Evolutionary conservation across 2,329 filamentous ascomycete species (phyloP).

Genomic region (Chaetothyriales sp.): DNA sequence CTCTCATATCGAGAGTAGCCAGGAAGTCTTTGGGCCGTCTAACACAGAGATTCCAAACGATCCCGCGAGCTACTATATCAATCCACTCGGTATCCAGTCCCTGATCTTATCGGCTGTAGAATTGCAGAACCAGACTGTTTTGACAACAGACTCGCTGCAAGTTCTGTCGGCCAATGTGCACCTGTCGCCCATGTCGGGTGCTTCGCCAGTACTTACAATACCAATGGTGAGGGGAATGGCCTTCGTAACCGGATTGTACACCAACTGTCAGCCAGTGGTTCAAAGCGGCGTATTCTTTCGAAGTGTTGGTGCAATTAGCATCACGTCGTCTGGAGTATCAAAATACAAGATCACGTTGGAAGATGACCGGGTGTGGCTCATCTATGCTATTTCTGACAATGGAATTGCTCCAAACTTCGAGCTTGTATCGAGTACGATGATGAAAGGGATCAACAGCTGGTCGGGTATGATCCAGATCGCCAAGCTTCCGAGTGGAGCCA

Average conservation of each 20-base stretch:
- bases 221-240: constrained; percentile 82
- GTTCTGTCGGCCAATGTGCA: constrained; percentile 54
- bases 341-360: constrained; percentile 66
- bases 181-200: constrained; percentile 42
- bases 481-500: constrained; percentile 52
- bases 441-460: constrained; percentile 55
- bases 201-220: constrained; percentile 53
- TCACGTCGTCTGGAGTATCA: constrained; percentile 49
- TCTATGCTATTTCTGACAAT: constrained; percentile 56
- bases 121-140: constrained; percentile 46
- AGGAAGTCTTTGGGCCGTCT: constrained; percentile 52
- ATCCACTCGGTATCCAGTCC: constrained; percentile 69
- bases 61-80: constrained; percentile 60
- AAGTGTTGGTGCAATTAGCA: constrained; percentile 42
- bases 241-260: constrained; percentile 68
- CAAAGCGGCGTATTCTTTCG: constrained; percentile 63
- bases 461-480: constrained; percentile 69
- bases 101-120: constrained; percentile 67
- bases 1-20: constrained; percentile 55
- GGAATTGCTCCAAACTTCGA: constrained; percentile 50
- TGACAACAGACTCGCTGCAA: constrained; percentile 40
- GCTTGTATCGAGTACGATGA: constrained; percentile 50
- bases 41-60: constrained; percentile 38
- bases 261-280: constrained; percentile 55
- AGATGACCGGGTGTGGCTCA: constrained; percentile 61